Evolutionary conservation across 1,284 basidiomycete species (phyloP), one percentile per base, ranked within the genome.

Genomic region (Vanrija humicola): DNA sequence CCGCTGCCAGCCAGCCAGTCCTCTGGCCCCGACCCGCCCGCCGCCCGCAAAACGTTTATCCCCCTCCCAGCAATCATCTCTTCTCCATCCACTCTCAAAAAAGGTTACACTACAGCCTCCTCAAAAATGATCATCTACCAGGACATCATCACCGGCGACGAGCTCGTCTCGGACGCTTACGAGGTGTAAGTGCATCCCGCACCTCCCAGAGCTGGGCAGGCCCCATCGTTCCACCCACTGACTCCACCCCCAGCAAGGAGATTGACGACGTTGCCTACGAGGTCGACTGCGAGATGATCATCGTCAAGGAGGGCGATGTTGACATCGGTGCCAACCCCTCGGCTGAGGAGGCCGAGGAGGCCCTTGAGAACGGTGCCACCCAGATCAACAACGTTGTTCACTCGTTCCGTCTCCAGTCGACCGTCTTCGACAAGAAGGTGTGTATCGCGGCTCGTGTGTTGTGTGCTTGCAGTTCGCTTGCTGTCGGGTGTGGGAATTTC

Each of bases 111-210:
- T 44, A 42, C 25, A 48, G 26, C 51, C 19, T 48, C 53, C 45
- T 50, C 54, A 53, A 54, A 40, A 52, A 77, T 77, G 75, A 55
- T 75, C 45, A 63, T 77, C 56, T 77, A 70, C 72, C 54, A 58
- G 50, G 80, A 81, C 70, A 73, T 89, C 63, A 45, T 98, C 58
- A 79, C 84, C 61, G 85, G 79, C 62, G 94, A 98, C 75, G 95
- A 99, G 83, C 89, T 99, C 84, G 84, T 90, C 84, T 92, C 91
- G 45, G 91, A 95, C 81, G 92, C 93, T 65, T 97, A 88, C 82
- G 85, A 86, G 46, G 50, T 88, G 89, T 92, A 68, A 67, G 85
- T 42, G 21, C 21, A 23, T 23, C 21, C 21, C 21, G 21, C 21
- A 23, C 21, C 12, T 1, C 34, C 12, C 34, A 34, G 28, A 29